These are phyloP conservation scores for Tuber magnatum DNA, from an alignment of 495 filamentous ascomycete species.

Conservation along the genomic window DNA sequence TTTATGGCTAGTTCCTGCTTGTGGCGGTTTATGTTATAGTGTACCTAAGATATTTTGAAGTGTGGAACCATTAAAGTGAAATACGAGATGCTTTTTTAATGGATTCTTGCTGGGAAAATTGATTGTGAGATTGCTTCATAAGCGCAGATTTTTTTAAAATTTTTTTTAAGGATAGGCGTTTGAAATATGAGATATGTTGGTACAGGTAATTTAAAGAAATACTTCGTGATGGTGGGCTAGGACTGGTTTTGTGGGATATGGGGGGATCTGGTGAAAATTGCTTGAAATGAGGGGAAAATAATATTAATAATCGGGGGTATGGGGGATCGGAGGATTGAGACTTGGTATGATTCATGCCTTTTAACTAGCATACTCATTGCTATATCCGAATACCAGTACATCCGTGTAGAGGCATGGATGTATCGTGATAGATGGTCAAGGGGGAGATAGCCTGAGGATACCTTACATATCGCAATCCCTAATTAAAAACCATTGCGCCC, in stretches of 20 bases:
- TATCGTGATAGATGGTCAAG: neutral
- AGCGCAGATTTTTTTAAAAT: neutral
- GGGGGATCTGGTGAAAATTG: neutral
- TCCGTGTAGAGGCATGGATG: neutral
- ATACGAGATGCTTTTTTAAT: neutral
- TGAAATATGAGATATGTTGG: neutral
- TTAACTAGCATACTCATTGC: neutral
- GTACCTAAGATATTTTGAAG: neutral
- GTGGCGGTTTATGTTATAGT: neutral
- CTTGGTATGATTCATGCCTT: neutral
- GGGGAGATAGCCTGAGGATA: neutral
- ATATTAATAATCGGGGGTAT: neutral
- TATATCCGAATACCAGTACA: neutral
- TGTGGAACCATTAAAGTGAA: neutral
- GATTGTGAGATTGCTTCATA: neutral
- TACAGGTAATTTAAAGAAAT: neutral
- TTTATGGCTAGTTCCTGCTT: neutral
- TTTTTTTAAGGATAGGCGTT: neutral
- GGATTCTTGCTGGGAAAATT: neutral
- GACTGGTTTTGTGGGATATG: neutral
- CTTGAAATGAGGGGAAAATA: neutral
- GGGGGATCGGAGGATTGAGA: neutral
- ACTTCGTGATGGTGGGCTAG: neutral
- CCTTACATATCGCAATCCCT: neutral
- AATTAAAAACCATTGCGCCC: neutral